Evolutionary conservation across 805 yeast genomes (phyloP).

Genomic region (Pichia nanzhaoensis): DNA sequence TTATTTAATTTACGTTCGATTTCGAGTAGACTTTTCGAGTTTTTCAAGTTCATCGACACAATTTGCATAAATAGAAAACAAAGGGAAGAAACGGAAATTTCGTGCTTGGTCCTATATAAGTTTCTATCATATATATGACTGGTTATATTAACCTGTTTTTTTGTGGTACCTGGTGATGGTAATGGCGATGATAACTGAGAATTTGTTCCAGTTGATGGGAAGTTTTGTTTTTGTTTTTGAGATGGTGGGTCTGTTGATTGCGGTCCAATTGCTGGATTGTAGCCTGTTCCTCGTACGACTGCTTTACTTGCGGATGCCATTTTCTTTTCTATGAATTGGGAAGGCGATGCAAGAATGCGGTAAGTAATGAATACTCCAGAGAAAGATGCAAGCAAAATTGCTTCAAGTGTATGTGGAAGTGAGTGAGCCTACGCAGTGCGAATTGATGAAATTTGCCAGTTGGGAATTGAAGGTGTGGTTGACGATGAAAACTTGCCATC

Average conservation of each 20-base stretch:
- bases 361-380: no score
- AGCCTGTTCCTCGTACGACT: constrained; percentile 22
- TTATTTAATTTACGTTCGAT: constrained; percentile 54
- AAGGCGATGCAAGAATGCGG: no score
- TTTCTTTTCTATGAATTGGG: no score
- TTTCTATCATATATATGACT: constrained; percentile 60
- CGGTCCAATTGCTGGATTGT: constrained; percentile 28
- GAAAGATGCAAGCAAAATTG: no score
- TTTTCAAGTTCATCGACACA: constrained; percentile 55
- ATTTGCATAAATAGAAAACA: constrained; percentile 66
- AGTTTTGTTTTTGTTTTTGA: constrained; percentile 3
- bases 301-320: constrained; percentile 13
- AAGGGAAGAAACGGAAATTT: constrained; percentile 59
- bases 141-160: constrained; percentile 10
- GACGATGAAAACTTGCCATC: no score
- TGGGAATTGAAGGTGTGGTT: no score
- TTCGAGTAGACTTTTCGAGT: constrained; percentile 63
- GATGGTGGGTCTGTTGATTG: constrained; percentile 23
- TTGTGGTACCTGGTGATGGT: constrained; percentile 16
- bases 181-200: constrained; percentile 1
- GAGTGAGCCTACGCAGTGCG: no score
- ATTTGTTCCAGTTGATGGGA: constrained; percentile 1
- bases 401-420: no score
- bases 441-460: no score
- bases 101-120: constrained; percentile 56